Evolutionary conservation across 768 basidiomycete species (phyloP).

Genomic region (Amanita fuliginea): DNA sequence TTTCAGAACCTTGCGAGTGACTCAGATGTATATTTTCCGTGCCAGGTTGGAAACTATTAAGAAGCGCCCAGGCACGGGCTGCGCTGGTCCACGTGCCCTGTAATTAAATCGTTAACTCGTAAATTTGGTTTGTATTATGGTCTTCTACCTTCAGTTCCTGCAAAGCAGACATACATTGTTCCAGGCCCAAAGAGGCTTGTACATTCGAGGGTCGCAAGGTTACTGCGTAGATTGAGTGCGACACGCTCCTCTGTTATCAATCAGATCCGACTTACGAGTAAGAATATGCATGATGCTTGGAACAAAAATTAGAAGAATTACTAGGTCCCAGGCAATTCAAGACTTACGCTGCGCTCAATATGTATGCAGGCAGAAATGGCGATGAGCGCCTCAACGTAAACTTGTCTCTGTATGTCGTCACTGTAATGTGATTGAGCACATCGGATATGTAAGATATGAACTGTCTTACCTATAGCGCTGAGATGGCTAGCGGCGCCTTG

Average conservation of each 20-base stretch:
- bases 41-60: slow-evolving; percentile 56
- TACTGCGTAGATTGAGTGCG: slow-evolving; percentile 29
- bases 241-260: slow-evolving; percentile 3
- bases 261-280: slow-evolving; percentile 36
- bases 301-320: slow-evolving; percentile 6
- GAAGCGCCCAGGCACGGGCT: slow-evolving; percentile 49
- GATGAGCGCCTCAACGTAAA: slow-evolving; percentile 52
- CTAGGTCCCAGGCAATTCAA: background rate
- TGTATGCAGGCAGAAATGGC: slow-evolving; percentile 57
- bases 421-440: slow-evolving; percentile 20
- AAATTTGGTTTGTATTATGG: background rate
- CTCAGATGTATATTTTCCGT: slow-evolving; percentile 27
- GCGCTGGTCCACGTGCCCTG: slow-evolving; percentile 68
- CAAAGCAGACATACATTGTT: slow-evolving; percentile 51
- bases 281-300: slow-evolving; percentile 70
- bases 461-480: slow-evolving; percentile 44
- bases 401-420: slow-evolving; percentile 45
- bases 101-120: slow-evolving; percentile 7
- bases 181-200: slow-evolving; percentile 56
- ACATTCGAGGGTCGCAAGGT: slow-evolving; percentile 60
- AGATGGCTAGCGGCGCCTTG: slow-evolving; percentile 66
- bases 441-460: background rate
- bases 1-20: slow-evolving; percentile 24
- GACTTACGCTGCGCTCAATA: slow-evolving; percentile 62
- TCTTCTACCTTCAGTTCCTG: slow-evolving; percentile 54